These are phyloP conservation scores for Starmerella roubikii DNA, from an alignment of 805 yeast genomes.

Conservation along the genomic window DNA sequence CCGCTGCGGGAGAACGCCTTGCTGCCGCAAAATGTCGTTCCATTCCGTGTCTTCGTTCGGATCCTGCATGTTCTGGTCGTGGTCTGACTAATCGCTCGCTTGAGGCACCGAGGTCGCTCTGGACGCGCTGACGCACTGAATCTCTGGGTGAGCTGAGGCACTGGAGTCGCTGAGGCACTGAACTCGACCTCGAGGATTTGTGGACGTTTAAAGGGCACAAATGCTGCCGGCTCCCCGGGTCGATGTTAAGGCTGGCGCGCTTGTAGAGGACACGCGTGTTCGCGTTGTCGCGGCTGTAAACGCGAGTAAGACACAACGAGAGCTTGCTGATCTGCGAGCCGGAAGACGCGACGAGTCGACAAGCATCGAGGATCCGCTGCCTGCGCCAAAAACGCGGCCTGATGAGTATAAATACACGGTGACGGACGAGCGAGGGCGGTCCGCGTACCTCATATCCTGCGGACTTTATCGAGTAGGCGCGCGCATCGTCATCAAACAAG, in stretches of 20 bases:
- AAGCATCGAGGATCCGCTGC: conserved; percentile 2
- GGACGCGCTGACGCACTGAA: too few relatives aligned
- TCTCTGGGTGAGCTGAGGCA: too few relatives aligned
- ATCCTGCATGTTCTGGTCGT: conserved; percentile 31
- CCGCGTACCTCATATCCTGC: conserved; percentile 4
- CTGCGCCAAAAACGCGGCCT: not conserved
- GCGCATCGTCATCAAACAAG: not conserved
- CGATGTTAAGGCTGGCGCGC: not conserved
- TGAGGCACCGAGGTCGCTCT: too few relatives aligned
- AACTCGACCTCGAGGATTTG: not conserved
- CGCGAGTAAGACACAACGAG: conserved; percentile 4
- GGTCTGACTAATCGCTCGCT: too few relatives aligned
- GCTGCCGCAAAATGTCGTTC: conserved; percentile 85
- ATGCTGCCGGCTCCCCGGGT: not conserved
- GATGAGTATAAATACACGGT: conserved; percentile 11
- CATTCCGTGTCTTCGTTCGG: conserved; percentile 97
- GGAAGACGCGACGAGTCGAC: conserved; percentile 11
- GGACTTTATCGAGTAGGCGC: not conserved
- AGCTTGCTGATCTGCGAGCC: conserved; percentile 16
- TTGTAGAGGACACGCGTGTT: not conserved
- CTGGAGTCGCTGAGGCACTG: too few relatives aligned
- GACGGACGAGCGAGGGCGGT: conserved; percentile 8
- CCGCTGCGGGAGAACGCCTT: conserved; percentile 85
- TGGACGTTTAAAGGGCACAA: too few relatives aligned
- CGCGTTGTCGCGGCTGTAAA: not conserved